Base-by-base conservation (phyloP, 306 rosid genomes). In the Acacia crassicarpa region DNA sequence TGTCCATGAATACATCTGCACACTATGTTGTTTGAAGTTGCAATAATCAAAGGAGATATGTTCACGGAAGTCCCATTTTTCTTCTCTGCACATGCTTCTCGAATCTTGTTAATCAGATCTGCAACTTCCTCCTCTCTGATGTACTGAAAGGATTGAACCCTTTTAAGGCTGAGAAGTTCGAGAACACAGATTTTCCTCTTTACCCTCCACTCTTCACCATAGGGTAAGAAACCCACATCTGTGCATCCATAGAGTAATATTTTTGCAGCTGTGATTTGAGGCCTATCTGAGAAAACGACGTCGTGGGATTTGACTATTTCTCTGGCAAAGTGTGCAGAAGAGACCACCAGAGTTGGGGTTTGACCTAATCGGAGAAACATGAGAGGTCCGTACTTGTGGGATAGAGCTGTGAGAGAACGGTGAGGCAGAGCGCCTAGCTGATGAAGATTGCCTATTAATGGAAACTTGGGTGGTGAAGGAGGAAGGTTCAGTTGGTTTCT, bases 381-480 rank as follows among this genome's bases (percentile, higher is more conserved):
- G 4, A 85, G 65, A 53, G 85, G 85, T 17, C 90, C 92, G 20
- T 54, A 54, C 7, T 54, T 54, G 11, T 20, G 9, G 8, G 61
- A 54, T 25, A 54, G 61, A 20, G 35, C 70, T 1, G 38, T 76
- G 38, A 87, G 76, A 22, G 88, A 79, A 3, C 58, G 89, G 43
- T 87, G 87, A 16, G 89, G 86, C 4, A 76, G 72, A 17, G 82
- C 68, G 27, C 94, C 88, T 9, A 89, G 32, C 44, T 85, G 87
- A 53, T 88, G 88, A 16, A 86, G 87, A 71, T 90, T 86, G 15
- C 90, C 91, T 9, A 85, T 85, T 0, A 84, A 12, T 0, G 89
- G 89, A 19, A 89, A 71, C 48, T 78, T 83, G 25, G 89, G 81
- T 22, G 89, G 92, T 2, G 84, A 90, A 8, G 87, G 89, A 4